phyloP scores from a whole-genome alignment of 192 early-diverging fungal species.

The Phycomyces blakesleeanus region DNA sequence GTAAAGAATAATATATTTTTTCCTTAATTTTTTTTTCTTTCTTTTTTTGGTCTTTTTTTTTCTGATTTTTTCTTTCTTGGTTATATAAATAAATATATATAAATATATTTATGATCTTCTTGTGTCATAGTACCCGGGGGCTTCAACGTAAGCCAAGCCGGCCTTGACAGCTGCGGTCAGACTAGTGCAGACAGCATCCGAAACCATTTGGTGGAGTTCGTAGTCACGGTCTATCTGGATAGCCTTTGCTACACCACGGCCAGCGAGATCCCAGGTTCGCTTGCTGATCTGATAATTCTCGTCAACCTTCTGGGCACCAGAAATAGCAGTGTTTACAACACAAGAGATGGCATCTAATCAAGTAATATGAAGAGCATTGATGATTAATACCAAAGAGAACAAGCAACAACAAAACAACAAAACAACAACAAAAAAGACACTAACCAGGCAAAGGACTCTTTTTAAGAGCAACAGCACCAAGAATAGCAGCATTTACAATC shows the following conservation, averaged over 20 bases:
- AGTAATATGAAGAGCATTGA: too few species aligned
- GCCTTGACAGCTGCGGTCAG: slow-evolving; percentile 48
- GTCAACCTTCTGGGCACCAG: slow-evolving; percentile 35
- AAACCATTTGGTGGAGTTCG: slow-evolving; percentile 47
- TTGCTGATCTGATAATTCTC: slow-evolving; percentile 41
- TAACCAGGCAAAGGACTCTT: slow-evolving; percentile 46
- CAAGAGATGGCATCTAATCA: slow-evolving; percentile 36
- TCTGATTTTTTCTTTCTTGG: too few species aligned
- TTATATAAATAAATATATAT: too few species aligned
- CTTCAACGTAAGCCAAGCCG: slow-evolving; percentile 49
- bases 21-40: too few species aligned
- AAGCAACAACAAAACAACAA: too few species aligned
- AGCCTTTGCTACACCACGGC: slow-evolving; percentile 39
- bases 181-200: slow-evolving; percentile 41
- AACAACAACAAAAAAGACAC: background rate
- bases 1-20: too few species aligned
- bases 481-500: slow-evolving; percentile 41
- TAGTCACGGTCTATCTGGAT: slow-evolving; percentile 51
- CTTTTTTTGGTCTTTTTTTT: too few species aligned
- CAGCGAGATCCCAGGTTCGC: slow-evolving; percentile 47
- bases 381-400: too few species aligned
- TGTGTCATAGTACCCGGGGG: slow-evolving; percentile 32
- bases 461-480: slow-evolving; percentile 44
- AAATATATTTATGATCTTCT: too few species aligned
- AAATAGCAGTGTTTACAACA: slow-evolving; percentile 36